Evolutionary conservation across 345 rosid species (phyloP).

Genomic region (Populus alba): DNA sequence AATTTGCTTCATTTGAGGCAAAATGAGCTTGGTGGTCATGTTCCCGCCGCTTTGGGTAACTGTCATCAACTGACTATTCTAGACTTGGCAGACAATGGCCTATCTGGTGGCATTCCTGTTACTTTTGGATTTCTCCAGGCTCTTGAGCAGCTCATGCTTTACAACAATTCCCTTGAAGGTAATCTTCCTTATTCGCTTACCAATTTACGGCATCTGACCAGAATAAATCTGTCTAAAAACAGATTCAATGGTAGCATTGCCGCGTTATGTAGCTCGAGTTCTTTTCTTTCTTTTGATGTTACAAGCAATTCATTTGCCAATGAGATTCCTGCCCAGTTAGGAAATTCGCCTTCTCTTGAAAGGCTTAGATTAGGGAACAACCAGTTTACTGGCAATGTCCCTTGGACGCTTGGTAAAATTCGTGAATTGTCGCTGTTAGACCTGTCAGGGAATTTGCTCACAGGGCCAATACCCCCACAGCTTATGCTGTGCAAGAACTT

Average conservation of each 20-base stretch:
- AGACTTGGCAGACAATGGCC: slow-evolving; percentile 82
- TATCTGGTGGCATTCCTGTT: slow-evolving; percentile 63
- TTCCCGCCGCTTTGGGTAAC: slow-evolving; percentile 72
- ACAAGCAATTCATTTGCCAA: slow-evolving; percentile 62
- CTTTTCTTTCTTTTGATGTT: slow-evolving; percentile 78
- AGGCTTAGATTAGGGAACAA: slow-evolving; percentile 82
- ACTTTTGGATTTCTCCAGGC: slow-evolving; percentile 51
- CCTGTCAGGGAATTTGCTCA: slow-evolving; percentile 67
- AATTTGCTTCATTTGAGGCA: slow-evolving; percentile 76
- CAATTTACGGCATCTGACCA: slow-evolving; percentile 66
- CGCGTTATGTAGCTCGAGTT: slow-evolving; percentile 57
- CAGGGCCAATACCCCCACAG: slow-evolving; percentile 62
- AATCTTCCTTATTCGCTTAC: slow-evolving; percentile 57
- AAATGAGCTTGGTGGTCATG: slow-evolving; percentile 57
- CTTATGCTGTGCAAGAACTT: slow-evolving; percentile 70
- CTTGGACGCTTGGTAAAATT: slow-evolving; percentile 76
- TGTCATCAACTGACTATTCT: slow-evolving; percentile 66
- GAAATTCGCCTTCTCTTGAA: slow-evolving; percentile 72
- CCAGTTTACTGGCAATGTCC: slow-evolving; percentile 67
- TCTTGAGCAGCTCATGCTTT: slow-evolving; percentile 75
- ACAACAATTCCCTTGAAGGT: slow-evolving; percentile 86
- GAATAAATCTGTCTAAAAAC: slow-evolving; percentile 78
- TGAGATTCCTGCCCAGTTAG: slow-evolving; percentile 65
- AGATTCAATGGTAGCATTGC: slow-evolving; percentile 67
- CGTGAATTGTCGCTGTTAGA: slow-evolving; percentile 60